Conservation (phyloP, 345 rosid species). For the Lenwebbia sp. region DNA sequence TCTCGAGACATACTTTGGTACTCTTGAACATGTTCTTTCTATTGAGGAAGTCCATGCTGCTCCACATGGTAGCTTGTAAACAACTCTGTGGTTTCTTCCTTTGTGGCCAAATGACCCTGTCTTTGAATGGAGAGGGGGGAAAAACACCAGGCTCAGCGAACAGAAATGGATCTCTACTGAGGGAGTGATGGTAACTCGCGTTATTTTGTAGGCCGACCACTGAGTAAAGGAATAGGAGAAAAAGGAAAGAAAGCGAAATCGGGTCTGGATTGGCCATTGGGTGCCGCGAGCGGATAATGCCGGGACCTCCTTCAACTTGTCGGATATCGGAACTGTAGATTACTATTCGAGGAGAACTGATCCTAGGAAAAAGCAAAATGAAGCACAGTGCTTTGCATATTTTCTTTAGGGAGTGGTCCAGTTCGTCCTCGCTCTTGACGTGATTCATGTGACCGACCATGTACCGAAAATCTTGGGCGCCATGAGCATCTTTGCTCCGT, state of each 20-base stretch:
- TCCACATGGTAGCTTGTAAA: not conserved
- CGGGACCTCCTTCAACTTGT: not conserved
- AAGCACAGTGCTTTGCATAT: not conserved
- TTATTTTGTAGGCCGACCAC: not conserved
- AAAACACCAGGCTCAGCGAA: not conserved
- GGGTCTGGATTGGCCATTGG: not conserved
- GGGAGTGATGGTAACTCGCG: not conserved
- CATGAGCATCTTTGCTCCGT: not conserved
- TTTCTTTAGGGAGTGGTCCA: not conserved
- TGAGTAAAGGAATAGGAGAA: not conserved
- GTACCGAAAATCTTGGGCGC: not conserved
- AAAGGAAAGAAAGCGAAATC: not conserved
- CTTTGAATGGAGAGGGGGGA: not conserved
- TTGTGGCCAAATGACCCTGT: not conserved
- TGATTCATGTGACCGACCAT: not conserved
- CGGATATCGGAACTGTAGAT: not conserved
- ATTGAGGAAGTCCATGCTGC: not conserved
- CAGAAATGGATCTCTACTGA: not conserved
- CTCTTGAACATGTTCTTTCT: not conserved
- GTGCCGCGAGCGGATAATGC: not conserved
- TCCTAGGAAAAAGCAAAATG: not conserved
- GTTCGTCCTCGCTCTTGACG: not conserved
- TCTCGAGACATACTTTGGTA: not conserved
- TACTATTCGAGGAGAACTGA: conserved; percentile 9
- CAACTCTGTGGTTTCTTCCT: not conserved